These are phyloP conservation scores for Aspergillus transmontanensis DNA, from an alignment of 2,329 filamentous ascomycete species.

Conservation along the genomic window DNA sequence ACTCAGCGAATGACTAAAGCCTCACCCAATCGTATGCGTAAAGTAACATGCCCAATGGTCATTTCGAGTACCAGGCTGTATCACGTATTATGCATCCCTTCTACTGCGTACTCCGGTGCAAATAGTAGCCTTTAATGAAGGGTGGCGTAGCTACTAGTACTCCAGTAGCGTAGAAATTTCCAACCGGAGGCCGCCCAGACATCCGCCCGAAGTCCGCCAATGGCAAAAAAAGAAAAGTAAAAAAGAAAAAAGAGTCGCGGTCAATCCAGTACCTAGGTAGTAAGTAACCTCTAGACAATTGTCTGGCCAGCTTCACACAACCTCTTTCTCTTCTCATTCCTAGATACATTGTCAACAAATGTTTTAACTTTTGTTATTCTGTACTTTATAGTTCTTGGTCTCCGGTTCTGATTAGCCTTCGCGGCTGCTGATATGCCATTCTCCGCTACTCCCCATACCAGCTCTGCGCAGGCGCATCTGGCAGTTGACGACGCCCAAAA, in stretches of 20 bases:
- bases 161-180: conserved; percentile 5
- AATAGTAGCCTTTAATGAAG: background rate
- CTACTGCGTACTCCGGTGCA: background rate
- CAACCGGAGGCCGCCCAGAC: conserved; percentile 10
- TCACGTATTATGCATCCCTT: background rate
- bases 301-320: background rate
- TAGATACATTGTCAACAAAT: background rate
- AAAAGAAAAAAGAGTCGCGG: background rate
- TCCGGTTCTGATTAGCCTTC: background rate
- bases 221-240: conserved; percentile 4
- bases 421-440: conserved; percentile 23
- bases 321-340: conserved; percentile 1
- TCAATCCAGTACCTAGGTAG: background rate
- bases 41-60: background rate
- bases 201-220: conserved; percentile 13
- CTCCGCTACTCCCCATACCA: conserved; percentile 23
- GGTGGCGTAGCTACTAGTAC: background rate
- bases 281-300: background rate
- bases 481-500: conserved; percentile 14
- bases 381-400: background rate
- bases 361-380: background rate
- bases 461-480: conserved; percentile 32
- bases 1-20: background rate
- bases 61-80: background rate
- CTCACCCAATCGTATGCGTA: background rate